Percentiles rank a stretch among this genome's conserved stretches.
These are phyloP conservation scores for Leptographium wingfieldii DNA, from an alignment of 2,329 filamentous ascomycete species.

Conservation along the genomic window DNA sequence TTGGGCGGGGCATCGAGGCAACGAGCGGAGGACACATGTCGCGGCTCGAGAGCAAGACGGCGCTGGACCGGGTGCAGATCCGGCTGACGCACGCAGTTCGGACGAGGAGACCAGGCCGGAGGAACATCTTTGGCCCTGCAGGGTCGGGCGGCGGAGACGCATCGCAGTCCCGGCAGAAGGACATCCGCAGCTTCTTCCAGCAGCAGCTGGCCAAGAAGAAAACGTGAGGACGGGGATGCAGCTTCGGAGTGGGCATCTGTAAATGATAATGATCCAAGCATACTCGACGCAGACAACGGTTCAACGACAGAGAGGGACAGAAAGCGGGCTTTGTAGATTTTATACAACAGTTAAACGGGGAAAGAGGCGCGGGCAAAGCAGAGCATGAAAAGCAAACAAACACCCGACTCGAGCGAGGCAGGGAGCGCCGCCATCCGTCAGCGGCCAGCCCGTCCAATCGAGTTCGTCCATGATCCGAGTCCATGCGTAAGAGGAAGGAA, in stretches of 20 bases:
- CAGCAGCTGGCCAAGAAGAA: slow-evolving; percentile 4
- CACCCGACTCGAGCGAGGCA: neutral
- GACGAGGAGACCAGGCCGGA: slow-evolving; percentile 44
- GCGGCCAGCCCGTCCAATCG: neutral
- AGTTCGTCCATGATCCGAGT: neutral
- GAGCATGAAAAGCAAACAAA: too few relatives aligned
- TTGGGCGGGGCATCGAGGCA: slow-evolving; percentile 55
- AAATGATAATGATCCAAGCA: too few relatives aligned
- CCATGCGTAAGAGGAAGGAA: neutral
- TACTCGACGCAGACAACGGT: too few relatives aligned
- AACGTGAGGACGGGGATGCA: neutral
- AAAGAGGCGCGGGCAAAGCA: too few relatives aligned
- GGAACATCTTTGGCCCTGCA: slow-evolving; percentile 27
- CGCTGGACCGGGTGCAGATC: slow-evolving; percentile 61
- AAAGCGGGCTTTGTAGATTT: too few relatives aligned
- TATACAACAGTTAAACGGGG: too few relatives aligned
- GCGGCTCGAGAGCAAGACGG: slow-evolving; percentile 64
- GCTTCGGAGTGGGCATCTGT: neutral
- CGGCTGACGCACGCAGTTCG: slow-evolving; percentile 60
- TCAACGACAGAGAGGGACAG: too few relatives aligned
- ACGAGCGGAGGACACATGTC: slow-evolving; percentile 59
- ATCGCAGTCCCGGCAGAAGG: slow-evolving; percentile 7
- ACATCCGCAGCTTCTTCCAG: slow-evolving; percentile 12
- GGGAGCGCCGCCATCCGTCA: neutral
- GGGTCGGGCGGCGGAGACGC: neutral